phyloP scores from a whole-genome alignment of 257 asterid genomes.

The Solanum sitiens region DNA sequence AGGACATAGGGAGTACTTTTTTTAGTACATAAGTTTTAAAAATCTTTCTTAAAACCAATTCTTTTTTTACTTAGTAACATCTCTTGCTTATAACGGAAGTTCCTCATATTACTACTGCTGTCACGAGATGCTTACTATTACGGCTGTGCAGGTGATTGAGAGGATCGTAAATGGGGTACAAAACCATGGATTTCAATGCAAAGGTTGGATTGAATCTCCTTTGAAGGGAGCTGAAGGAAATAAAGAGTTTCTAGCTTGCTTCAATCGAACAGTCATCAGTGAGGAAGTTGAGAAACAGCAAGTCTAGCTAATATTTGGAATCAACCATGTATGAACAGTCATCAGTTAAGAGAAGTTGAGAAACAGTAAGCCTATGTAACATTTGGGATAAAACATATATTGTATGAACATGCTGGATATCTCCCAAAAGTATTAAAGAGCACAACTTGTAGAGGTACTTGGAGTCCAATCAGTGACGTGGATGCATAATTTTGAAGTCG shows the following conservation, averaged over 20 bases:
- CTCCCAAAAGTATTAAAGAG: not conserved
- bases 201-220: constrained; percentile 93
- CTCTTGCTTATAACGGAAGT: not conserved
- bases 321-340: constrained; percentile 1
- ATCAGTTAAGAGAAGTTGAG: not conserved
- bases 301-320: not conserved
- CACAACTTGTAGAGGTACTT: not conserved
- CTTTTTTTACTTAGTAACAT: not conserved
- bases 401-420: not conserved
- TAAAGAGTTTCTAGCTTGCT: constrained; percentile 75
- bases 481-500: not conserved
- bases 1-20: not conserved
- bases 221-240: constrained; percentile 95
- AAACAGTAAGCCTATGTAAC: not conserved
- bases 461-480: not conserved
- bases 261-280: constrained; percentile 20
- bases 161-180: constrained; percentile 77
- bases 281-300: not conserved
- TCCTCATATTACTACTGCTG: not conserved
- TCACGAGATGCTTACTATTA: not conserved
- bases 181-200: constrained; percentile 59
- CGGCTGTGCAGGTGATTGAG: constrained; percentile 45
- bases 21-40: not conserved
- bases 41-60: not conserved
- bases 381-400: not conserved